A percentile compares a stretch with the other conserved stretches of the same genome.
phyloP scores from a whole-genome alignment of 768 basidiomycete genomes.

The Boletus eberwhitei region DNA sequence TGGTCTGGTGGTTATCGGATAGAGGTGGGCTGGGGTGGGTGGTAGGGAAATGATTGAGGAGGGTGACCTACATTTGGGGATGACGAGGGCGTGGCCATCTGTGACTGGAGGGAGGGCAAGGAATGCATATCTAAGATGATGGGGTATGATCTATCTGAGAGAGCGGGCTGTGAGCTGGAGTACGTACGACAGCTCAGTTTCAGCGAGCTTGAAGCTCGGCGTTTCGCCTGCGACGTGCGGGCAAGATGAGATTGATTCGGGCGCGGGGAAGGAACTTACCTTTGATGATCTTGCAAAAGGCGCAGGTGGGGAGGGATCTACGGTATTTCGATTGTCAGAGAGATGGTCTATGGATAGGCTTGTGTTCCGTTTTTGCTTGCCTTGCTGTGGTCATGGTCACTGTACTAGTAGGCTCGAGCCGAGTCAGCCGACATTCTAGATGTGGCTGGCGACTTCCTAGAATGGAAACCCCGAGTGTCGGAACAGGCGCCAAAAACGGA shows the following conservation, averaged over 20 bases:
- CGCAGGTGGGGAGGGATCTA: constrained; percentile 59
- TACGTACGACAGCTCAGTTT: constrained; percentile 68
- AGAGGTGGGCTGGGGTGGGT: background rate
- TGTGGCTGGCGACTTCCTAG: background rate
- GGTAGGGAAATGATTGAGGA: rapidly evolving
- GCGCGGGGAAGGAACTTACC: constrained; percentile 38
- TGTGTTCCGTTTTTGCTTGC: background rate
- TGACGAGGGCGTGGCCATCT: constrained; percentile 83
- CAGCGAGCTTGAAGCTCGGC: constrained; percentile 78
- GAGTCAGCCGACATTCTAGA: too few species aligned
- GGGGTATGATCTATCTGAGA: background rate
- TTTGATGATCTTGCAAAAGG: constrained; percentile 94
- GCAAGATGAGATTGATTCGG: background rate
- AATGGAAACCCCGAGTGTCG: background rate
- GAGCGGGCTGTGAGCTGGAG: background rate
- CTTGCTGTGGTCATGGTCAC: constrained; percentile 6
- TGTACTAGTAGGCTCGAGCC: background rate
- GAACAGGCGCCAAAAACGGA: too few species aligned
- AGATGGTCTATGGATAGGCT: background rate
- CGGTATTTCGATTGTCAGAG: background rate
- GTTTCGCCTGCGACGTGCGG: constrained; percentile 62
- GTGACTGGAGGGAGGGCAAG: constrained; percentile 87
- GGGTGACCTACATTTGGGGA: constrained; percentile 76
- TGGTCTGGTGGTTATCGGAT: constrained; percentile 54
- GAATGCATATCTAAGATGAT: constrained; percentile 66